Percentiles rank a stretch among this genome's conserved stretches.
phyloP scores from a whole-genome alignment of 495 filamentous ascomycete genomes.

The Ascobolus immersus region DNA sequence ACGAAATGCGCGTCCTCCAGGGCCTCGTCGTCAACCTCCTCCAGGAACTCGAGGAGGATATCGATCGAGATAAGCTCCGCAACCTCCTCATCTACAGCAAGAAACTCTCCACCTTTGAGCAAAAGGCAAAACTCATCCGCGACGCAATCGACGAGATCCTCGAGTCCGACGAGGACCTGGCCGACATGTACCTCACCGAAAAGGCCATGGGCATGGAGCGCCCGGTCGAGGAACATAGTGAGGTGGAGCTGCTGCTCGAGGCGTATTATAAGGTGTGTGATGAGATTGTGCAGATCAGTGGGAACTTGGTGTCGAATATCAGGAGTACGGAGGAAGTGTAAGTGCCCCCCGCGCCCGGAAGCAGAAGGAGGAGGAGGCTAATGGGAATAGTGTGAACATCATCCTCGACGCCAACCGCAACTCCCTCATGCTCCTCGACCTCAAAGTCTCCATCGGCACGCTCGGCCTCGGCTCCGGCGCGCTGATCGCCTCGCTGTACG shows the following conservation, averaged over 20 bases:
- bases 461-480: conserved; percentile 78
- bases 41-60: conserved; percentile 80
- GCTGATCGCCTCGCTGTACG: conserved; percentile 87
- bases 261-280: conserved; percentile 95
- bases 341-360: no score
- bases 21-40: conserved; percentile 78
- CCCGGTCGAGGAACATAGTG: conserved; percentile 72
- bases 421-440: conserved; percentile 87
- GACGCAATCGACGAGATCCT: conserved; percentile 88
- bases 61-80: conserved; percentile 78
- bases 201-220: conserved; percentile 47
- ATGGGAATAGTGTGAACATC: conserved; percentile 71
- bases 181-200: conserved; percentile 84
- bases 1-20: conserved; percentile 74
- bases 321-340: conserved; percentile 97
- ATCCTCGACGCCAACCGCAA: conserved; percentile 97
- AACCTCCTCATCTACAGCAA: conserved; percentile 82
- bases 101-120: conserved; percentile 85
- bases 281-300: conserved; percentile 86
- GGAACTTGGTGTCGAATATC: conserved; percentile 82
- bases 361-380: no score
- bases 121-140: conserved; percentile 79
- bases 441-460: conserved; percentile 89
- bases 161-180: conserved; percentile 91
- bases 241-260: conserved; percentile 88